Base-by-base conservation (phyloP, 441 rosid species). In the Isatis lusitanica region DNA sequence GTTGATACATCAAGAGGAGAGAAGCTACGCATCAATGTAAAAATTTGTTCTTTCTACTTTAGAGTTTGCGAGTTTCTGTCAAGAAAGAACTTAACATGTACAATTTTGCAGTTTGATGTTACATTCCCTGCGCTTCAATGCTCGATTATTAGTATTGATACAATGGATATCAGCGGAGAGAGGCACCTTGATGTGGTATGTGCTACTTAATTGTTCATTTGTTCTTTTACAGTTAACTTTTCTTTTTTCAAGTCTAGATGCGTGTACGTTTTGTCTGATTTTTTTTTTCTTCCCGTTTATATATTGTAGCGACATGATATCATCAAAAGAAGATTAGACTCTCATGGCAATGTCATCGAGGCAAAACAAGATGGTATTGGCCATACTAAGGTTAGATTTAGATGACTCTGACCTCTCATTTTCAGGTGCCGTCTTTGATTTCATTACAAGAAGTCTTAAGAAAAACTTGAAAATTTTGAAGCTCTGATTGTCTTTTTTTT, bases 1-100 rank as follows among this genome's bases (percentile, higher is more conserved):
- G 99, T 95, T 55, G 99, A 95, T 77, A 95, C 97, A 40, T 88
- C 99, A 7, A 86, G 99, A 81, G 97, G 99, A 71, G 99, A 93
- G 82, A 86, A 84, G 68, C 85, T 95, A 13, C 93, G 90, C 6
- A 91, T 93, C 83, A 88, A 93, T 85, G 99, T 93, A 92, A 44
- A 35, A 15, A 2, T 40, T 12, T 42, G 55, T 65, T 66, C 0
- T 17, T 68, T 11, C 50, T 36, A 4, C 65, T 50, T 47, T 26
- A n/a, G 21, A 26, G 66, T 38, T 62, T 62, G 36, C 15, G 24
- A 60, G 26, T 67, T 40, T 66, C 8, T 66, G 16, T 66, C 2
- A 24, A 64, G 65, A 4, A 35, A 15, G 5, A 2, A 53, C 26
- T 56, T 17, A 15, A 18, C 6, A 9, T 44, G 4, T 42, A 24